Conservation (phyloP, 192 early-diverging fungal genomes). For the Coemansia sp. region DNA sequence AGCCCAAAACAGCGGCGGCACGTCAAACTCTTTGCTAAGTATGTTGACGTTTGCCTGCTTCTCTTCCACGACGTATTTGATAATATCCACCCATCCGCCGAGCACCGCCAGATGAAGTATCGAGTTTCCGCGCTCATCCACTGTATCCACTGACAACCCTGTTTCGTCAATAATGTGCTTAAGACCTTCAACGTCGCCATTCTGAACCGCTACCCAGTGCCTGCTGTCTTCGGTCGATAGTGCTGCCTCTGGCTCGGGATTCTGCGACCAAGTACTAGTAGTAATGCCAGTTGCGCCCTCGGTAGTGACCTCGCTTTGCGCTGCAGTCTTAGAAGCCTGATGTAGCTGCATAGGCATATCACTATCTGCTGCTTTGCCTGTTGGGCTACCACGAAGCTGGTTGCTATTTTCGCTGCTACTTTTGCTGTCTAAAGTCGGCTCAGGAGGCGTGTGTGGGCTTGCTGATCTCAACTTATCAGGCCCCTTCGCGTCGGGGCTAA, state of each 20-base stretch:
- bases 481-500: not conserved
- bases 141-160: slow-evolving; percentile 49
- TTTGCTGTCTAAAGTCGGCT: not conserved
- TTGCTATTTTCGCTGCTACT: too few species aligned
- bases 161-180: slow-evolving; percentile 58
- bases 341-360: not conserved
- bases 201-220: slow-evolving; percentile 61
- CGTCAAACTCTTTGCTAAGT: slow-evolving; percentile 70
- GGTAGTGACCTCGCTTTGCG: slow-evolving; percentile 24
- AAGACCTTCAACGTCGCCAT: slow-evolving; percentile 60
- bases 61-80: slow-evolving; percentile 73
- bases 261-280: slow-evolving; percentile 6
- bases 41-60: slow-evolving; percentile 70
- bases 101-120: slow-evolving; percentile 87
- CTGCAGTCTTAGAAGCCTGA: slow-evolving; percentile 20
- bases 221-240: not conserved
- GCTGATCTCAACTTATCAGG: not conserved
- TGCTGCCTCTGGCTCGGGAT: not conserved
- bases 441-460: not conserved
- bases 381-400: too few species aligned
- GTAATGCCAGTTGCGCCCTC: slow-evolving; percentile 24
- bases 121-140: slow-evolving; percentile 68
- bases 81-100: slow-evolving; percentile 66
- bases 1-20: slow-evolving; percentile 94
- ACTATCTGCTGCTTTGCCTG: too few species aligned